These are phyloP conservation scores for Hymenoscyphus salicellus DNA, from an alignment of 2,329 filamentous ascomycete genomes.

Conservation along the genomic window DNA sequence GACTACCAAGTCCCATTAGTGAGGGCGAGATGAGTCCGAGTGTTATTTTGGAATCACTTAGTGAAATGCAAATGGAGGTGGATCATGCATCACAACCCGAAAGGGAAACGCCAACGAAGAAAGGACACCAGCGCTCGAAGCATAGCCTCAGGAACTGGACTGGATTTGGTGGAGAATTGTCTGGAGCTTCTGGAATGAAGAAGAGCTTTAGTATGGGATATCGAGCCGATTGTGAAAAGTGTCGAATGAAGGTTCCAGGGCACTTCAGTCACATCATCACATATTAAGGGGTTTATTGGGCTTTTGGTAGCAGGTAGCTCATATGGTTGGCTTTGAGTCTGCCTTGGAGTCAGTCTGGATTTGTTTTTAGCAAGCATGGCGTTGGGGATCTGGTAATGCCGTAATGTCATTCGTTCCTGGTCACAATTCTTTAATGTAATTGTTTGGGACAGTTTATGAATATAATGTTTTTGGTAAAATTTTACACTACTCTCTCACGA, in stretches of 20 bases:
- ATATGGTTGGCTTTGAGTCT: conserved; percentile 9
- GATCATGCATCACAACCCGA: conserved; percentile 21
- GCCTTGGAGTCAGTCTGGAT: conserved; percentile 10
- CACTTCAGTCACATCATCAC: conserved; percentile 77
- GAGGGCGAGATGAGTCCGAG: conserved; percentile 36
- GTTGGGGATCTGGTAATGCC: conserved; percentile 16
- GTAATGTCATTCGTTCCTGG: conserved; percentile 1
- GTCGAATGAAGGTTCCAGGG: conserved; percentile 68
- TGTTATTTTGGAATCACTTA: conserved; percentile 30
- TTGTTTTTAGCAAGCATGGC: conserved; percentile 25
- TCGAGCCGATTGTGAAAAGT: conserved; percentile 75
- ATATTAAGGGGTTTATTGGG: conserved; percentile 19
- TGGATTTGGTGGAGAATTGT: conserved; percentile 25
- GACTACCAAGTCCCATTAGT: conserved; percentile 37
- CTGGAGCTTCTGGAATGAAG: conserved; percentile 51
- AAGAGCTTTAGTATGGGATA: conserved; percentile 76
- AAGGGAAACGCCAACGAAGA: conserved; percentile 32
- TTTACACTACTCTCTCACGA: conserved; percentile 57
- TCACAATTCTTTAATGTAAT: background rate
- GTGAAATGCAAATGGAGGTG: conserved; percentile 36
- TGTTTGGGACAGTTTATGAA: background rate
- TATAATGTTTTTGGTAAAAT: conserved; percentile 6
- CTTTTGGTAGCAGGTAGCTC: background rate
- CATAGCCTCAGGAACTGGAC: conserved; percentile 35
- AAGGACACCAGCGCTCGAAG: conserved; percentile 35